Base-by-base conservation (phyloP, 176 grass and related monocot species). In the Carex pumila region DNA sequence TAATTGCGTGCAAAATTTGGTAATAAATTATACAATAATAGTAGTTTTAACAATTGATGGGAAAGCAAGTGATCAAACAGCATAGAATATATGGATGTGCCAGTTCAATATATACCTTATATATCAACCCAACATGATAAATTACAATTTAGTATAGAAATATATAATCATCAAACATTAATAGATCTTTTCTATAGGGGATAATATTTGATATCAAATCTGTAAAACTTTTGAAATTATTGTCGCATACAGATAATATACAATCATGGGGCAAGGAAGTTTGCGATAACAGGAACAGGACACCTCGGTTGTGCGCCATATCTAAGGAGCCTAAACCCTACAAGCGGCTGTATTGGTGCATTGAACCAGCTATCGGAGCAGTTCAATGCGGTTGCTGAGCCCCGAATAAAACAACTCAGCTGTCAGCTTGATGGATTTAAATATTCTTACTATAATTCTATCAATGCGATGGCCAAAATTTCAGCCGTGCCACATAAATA, bases 261-360 rank as follows among this genome's bases (percentile, higher is more conserved):
- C 75, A 79, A 86, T 45, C 45, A 71, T 0, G 88, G 88, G 31
- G 84, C 71, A 70, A 73, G 88, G 66, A 90, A 86, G 34, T 86
- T 90, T 30, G 82, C 79, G 8, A 81, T 90, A 3, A 1, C 53
- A 4, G 85, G 88, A 5, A 49, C 79, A 0, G 15, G 53, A 6
- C n/a, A 8, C 0, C 1, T 86, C 10, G 88, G 88, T 19, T 90
- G 88, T 69, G 8, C 72, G 32, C 88, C 88, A 22, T 5, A 3
- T 60, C 0, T 84, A 18, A 90, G 71, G 68, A 79, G 5, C 63
- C 8, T 2, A 56, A 71, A 39, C 65, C 17, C 61, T 61, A 69
- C 88, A 0, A 71, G 53, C 0, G 71, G 21, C 18, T 90, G 88
- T 72, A 0, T 72, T 34, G 61, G 72, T 31, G 71, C 18, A 3